phyloP scores from a whole-genome alignment of 2,329 filamentous ascomycete species.

The Penicillium sp. region DNA sequence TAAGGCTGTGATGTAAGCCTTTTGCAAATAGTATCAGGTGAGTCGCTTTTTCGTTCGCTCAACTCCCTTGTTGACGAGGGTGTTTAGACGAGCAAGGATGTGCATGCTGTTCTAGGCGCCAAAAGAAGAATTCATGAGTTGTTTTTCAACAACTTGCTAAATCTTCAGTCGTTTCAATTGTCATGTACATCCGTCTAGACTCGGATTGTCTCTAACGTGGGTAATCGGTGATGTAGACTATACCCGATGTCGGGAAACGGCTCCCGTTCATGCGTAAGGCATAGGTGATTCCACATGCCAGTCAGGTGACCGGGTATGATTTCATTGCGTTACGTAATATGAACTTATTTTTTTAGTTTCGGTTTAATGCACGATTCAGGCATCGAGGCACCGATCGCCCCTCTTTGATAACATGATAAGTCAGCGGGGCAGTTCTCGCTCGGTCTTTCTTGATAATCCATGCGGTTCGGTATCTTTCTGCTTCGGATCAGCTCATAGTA shows the following conservation, averaged over 20 bases:
- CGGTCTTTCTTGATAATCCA: conserved; percentile 39
- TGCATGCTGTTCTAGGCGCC: background rate
- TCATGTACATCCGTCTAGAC: background rate
- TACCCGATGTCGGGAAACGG: background rate
- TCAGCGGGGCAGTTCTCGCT: conserved; percentile 29
- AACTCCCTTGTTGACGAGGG: background rate
- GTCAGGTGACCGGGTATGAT: background rate
- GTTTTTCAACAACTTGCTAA: too few species aligned
- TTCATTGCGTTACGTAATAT: background rate
- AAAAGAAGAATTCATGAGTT: background rate
- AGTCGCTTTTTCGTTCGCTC: too few species aligned
- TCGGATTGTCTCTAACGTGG: background rate
- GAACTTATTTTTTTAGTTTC: background rate
- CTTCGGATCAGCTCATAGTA: conserved; percentile 35
- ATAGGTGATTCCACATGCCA: background rate
- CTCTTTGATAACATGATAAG: background rate
- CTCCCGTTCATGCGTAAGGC: background rate
- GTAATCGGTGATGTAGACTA: background rate
- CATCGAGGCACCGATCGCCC: conserved; percentile 3
- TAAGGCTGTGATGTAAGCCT: background rate
- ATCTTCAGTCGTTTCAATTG: background rate
- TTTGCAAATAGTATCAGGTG: background rate
- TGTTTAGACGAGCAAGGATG: background rate
- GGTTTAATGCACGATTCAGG: background rate
- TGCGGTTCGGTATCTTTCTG: conserved; percentile 39